Evolutionary conservation across 305 asterid species (phyloP).

Genomic region (Fraxinus paxiana): DNA sequence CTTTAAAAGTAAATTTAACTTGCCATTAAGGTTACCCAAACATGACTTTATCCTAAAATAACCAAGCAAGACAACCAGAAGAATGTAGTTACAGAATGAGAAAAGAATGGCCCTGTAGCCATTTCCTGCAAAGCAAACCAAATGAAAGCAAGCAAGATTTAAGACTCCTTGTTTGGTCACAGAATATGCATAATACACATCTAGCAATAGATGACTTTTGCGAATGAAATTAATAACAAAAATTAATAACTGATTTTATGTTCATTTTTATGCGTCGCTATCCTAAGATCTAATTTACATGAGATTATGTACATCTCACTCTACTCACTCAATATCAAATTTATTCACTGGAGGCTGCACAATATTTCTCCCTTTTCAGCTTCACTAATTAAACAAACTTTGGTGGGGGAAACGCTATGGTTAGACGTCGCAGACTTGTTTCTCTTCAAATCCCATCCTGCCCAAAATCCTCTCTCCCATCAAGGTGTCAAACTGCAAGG

Average conservation of each 20-base stretch:
- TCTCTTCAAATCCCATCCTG: not conserved
- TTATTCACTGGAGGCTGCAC: constrained; percentile 17
- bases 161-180: not conserved
- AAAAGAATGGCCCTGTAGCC: not conserved
- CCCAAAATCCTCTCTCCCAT: constrained; percentile 13
- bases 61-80: not conserved
- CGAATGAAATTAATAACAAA: not conserved
- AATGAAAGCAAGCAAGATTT: not conserved
- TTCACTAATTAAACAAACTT: not conserved
- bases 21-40: not conserved
- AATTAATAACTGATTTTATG: constrained; percentile 1
- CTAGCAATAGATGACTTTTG: not conserved
- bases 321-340: constrained; percentile 14
- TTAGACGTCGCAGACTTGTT: not conserved
- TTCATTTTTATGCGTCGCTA: not conserved
- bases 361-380: not conserved
- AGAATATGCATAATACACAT: not conserved
- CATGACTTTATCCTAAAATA: not conserved
- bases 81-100: not conserved
- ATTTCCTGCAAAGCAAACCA: not conserved
- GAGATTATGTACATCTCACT: constrained; percentile 18
- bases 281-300: constrained; percentile 23
- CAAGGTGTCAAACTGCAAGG: constrained; percentile 20
- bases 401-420: constrained; percentile 2
- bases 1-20: no score